Conservation (phyloP, 805 yeast genomes). For the Spathaspora girioi region DNA sequence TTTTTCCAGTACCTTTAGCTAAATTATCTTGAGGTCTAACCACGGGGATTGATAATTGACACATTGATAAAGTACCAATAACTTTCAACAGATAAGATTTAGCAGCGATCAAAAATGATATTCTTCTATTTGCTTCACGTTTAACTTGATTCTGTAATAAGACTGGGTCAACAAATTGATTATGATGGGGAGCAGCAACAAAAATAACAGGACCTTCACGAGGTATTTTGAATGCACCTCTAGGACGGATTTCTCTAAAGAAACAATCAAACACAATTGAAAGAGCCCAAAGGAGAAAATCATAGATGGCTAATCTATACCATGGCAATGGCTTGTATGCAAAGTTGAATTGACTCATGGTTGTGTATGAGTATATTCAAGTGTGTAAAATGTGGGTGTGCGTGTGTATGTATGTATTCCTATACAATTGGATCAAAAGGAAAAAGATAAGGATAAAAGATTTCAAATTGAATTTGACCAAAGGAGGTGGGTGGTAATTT, state of each 20-base stretch:
- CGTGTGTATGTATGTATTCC: too few species aligned
- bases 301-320: conserved; percentile 28
- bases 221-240: conserved; percentile 78
- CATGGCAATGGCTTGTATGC: conserved; percentile 14
- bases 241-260: conserved; percentile 82
- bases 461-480: too few species aligned
- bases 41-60: conserved; percentile 85
- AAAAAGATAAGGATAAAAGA: too few species aligned
- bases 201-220: conserved; percentile 80
- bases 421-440: too few species aligned
- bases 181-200: conserved; percentile 98
- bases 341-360: conserved; percentile 1
- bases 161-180: conserved; percentile 82
- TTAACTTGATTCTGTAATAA: conserved; percentile 80
- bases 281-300: conserved; percentile 34
- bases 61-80: conserved; percentile 73
- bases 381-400: not conserved
- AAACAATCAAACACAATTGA: conserved; percentile 52
- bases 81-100: conserved; percentile 61
- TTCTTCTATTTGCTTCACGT: conserved; percentile 59
- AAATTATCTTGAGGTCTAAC: conserved; percentile 88
- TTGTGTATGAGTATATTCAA: not conserved
- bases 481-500: not conserved
- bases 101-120: conserved; percentile 83
- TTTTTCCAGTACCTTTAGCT: conserved; percentile 60